A percentile compares a stretch with the other conserved stretches of the same genome.
These are phyloP conservation scores for Pyrenochaeta sp. DNA, from an alignment of 2,329 filamentous ascomycete species.

Conservation along the genomic window DNA sequence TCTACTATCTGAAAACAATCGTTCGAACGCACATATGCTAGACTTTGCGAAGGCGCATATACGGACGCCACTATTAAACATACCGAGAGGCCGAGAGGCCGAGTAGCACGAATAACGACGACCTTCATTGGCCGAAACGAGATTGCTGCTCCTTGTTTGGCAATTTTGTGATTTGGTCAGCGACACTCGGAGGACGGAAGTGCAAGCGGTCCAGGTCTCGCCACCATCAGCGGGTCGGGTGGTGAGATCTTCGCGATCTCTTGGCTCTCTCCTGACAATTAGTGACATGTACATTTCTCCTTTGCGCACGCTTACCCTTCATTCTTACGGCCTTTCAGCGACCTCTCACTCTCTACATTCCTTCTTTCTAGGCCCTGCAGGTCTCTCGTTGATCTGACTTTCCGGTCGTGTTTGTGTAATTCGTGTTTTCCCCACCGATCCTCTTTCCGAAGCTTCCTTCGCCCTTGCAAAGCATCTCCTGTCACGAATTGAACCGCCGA, in stretches of 20 bases:
- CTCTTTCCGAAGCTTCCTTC: constrained; percentile 3
- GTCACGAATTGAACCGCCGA: not conserved
- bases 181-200: constrained; percentile 21
- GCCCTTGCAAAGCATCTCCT: not conserved
- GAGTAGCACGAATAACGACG: not conserved
- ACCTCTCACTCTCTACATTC: constrained; percentile 22
- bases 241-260: constrained; percentile 25
- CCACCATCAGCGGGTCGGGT: constrained; percentile 26
- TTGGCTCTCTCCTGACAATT: constrained; percentile 33
- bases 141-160: constrained; percentile 19
- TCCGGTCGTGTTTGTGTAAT: not conserved
- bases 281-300: constrained; percentile 13
- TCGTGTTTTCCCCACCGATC: not conserved
- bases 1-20: not conserved
- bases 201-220: constrained; percentile 24
- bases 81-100: not conserved
- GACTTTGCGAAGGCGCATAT: not conserved
- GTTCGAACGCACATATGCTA: not conserved
- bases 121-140: constrained; percentile 8
- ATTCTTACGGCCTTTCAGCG: not conserved
- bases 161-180: constrained; percentile 8
- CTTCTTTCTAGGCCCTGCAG: constrained; percentile 12
- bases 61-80: not conserved
- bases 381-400: not conserved
- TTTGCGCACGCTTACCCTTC: constrained; percentile 4